Evolutionary conservation across 2,329 filamentous ascomycete species (phyloP), one percentile per base, ranked within the genome.

Genomic region (Colletotrichum tropicale): DNA sequence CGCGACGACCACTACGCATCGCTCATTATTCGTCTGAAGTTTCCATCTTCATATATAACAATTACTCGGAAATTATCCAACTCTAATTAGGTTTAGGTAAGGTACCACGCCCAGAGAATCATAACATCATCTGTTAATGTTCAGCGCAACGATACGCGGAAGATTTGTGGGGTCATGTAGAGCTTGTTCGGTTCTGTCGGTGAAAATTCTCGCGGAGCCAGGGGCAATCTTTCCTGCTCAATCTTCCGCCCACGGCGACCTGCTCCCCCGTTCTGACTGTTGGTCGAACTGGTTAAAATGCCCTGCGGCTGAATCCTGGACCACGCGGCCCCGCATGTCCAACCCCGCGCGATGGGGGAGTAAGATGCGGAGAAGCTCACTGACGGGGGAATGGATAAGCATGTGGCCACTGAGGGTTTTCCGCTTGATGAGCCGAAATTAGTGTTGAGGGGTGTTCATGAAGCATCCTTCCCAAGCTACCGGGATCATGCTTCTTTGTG

Each of bases 91-190:
- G 73, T 67, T 38, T 60, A 58, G 21, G 34, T 56, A 60, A 58
- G 8, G 43, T 15, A 16, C 13, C 16, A 36, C 26, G 9, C 30
- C 26, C 48, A 34, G 18, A 15, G 56, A 13, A 68, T 56, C 68
- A 56, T 28, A 34, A 13, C 18, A 64, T 62, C 55, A n/a, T n/a
- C 6, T 36, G 28, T n/a, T 30, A n/a, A 36, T 28, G 16, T 24
- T 38, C 16, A 48, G 38, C 16, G 56, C 64, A 64, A 32, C 72
- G 70, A 75, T 75, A 75, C 69, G 73, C 71, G 69, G 73, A 75
- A 75, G 38, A 75, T 75, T 75, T 75, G 70, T 68, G 64, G 73
- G 21, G 56, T 61, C 21, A 32, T 26, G 64, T 60, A 48, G 30
- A 43, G 56, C 48, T 26, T 56, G 43, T 21, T 75, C 56, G 73